phyloP scores from a whole-genome alignment of 371 early-diverging fungal genomes.

The Fennellomyces sp. region DNA sequence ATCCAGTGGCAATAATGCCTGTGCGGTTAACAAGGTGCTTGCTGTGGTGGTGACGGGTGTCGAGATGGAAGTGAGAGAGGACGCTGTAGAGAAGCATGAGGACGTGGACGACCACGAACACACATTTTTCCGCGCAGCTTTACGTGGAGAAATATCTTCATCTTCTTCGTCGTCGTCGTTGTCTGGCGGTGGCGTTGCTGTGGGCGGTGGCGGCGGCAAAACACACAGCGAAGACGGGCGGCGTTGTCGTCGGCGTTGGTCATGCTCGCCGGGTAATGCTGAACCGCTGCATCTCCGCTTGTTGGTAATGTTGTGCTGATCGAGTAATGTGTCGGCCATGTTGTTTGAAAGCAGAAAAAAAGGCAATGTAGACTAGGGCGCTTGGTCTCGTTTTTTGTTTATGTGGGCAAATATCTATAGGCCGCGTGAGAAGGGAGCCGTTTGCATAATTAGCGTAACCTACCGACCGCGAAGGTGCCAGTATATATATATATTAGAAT shows the following conservation, averaged over 20 bases:
- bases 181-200: not conserved
- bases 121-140: slow-evolving; percentile 9
- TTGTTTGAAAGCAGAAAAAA: too few species aligned
- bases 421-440: too few species aligned
- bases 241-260: slow-evolving; percentile 12
- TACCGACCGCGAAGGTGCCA: too few species aligned
- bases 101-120: slow-evolving; percentile 18
- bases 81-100: slow-evolving; percentile 12
- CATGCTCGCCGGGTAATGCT: slow-evolving; percentile 14
- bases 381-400: too few species aligned
- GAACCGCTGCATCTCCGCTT: slow-evolving; percentile 17
- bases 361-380: not conserved
- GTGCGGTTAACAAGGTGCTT: not conserved
- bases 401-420: too few species aligned
- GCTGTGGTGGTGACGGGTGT: slow-evolving; percentile 6
- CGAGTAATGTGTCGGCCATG: not conserved
- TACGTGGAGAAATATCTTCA: not conserved
- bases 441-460: too few species aligned
- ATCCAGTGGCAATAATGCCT: not conserved
- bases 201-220: not conserved
- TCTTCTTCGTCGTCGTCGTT: not conserved
- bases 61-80: slow-evolving; percentile 4
- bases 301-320: slow-evolving; percentile 5
- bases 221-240: slow-evolving; percentile 8
- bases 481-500: too few species aligned